phyloP scores from a whole-genome alignment of 176 grass and related monocot species.

The Rhynchospora tenuis region DNA sequence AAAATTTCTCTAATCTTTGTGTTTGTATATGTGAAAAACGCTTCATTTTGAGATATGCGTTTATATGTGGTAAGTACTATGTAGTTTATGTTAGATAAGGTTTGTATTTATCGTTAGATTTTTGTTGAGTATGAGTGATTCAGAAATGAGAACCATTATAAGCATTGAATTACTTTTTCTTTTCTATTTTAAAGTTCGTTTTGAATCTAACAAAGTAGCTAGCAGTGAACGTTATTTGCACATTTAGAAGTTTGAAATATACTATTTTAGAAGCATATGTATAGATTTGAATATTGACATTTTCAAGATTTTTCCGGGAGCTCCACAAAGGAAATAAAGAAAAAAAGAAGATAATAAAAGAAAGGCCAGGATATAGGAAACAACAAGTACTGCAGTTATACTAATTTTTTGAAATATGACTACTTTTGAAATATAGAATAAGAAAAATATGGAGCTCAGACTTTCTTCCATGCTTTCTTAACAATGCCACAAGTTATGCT shows the following conservation, averaged over 20 bases:
- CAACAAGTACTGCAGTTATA: background rate
- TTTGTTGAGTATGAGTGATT: background rate
- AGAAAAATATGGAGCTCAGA: too few species aligned
- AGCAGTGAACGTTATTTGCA: background rate
- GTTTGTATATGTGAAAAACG: background rate
- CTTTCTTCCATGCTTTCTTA: too few species aligned
- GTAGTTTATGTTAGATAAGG: background rate
- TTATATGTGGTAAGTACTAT: background rate
- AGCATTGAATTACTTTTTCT: background rate
- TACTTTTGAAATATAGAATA: background rate
- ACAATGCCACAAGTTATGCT: background rate
- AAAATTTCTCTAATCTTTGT: background rate
- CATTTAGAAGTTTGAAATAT: background rate
- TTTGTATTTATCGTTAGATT: background rate
- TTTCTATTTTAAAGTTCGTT: background rate
- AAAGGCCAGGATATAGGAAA: background rate
- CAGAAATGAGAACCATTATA: background rate
- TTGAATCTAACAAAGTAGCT: background rate
- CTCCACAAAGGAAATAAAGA: background rate
- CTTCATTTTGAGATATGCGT: background rate
- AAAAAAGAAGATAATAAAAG: background rate
- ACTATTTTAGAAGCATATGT: background rate
- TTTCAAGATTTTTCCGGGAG: background rate
- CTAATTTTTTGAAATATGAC: background rate
- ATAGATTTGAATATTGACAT: background rate